Percentiles rank a stretch among this genome's conserved stretches.
Evolutionary conservation across 2,329 filamentous ascomycete genomes (phyloP).

Genomic region (Xylaria digitata): DNA sequence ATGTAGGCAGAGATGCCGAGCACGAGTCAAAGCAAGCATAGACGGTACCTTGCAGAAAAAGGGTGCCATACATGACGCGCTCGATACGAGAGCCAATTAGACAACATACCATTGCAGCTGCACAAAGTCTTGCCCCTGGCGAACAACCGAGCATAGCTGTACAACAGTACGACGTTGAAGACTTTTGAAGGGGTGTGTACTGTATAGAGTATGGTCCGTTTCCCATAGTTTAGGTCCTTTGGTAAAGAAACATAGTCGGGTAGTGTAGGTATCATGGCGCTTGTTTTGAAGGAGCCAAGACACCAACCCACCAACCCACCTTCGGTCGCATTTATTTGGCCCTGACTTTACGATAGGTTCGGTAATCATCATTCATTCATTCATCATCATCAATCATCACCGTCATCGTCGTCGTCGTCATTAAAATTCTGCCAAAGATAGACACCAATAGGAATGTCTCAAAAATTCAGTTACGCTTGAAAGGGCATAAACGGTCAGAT

Average conservation of each 20-base stretch:
- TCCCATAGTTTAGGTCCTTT: background rate
- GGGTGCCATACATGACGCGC: conserved; percentile 34
- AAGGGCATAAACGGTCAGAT: no score
- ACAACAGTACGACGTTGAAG: conserved; percentile 1
- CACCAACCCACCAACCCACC: background rate
- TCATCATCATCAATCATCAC: background rate
- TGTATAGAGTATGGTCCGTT: background rate
- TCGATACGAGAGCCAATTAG: conserved; percentile 22
- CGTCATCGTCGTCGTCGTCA: background rate
- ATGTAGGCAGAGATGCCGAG: conserved; percentile 10
- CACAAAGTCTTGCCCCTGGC: conserved; percentile 22
- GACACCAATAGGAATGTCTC: background rate
- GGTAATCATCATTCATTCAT: background rate
- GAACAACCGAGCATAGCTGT: conserved; percentile 5
- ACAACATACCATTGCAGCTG: conserved; percentile 25
- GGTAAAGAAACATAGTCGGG: background rate
- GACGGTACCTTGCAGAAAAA: conserved; percentile 40
- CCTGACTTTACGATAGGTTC: background rate
- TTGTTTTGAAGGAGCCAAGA: conserved; percentile 34
- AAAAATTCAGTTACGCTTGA: no score
- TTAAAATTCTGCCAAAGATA: background rate
- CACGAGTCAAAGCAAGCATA: conserved; percentile 14
- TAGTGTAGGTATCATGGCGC: conserved; percentile 26
- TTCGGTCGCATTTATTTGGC: conserved; percentile 20
- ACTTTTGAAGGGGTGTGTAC: background rate